phyloP scores from a whole-genome alignment of 2,329 filamentous ascomycete genomes.

The Pestalotiopsis sp. region DNA sequence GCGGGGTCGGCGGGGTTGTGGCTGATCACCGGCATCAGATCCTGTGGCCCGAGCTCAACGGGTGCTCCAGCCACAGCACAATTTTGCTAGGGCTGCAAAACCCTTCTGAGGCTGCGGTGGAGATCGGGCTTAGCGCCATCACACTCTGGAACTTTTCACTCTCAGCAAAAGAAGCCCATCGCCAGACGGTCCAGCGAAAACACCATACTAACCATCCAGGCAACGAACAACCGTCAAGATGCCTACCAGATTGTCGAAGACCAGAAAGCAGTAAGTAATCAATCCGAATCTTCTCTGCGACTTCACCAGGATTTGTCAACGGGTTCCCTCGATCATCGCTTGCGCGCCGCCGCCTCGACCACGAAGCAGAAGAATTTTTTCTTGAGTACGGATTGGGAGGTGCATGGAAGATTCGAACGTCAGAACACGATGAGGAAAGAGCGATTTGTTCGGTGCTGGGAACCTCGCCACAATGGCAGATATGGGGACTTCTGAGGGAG shows the following conservation, averaged over 20 bases:
- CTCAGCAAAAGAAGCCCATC: conserved; percentile 19
- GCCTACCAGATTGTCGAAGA: conserved; percentile 77
- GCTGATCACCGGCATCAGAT: background rate
- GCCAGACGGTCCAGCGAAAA: conserved; percentile 22
- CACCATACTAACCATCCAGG: conserved; percentile 28
- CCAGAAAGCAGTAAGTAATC: conserved; percentile 71
- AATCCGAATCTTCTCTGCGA: conserved; percentile 30
- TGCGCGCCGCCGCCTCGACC: background rate
- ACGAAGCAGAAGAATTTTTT: background rate
- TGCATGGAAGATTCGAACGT: background rate
- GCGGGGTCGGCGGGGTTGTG: background rate
- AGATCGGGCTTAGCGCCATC: conserved; percentile 4
- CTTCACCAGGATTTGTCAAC: background rate
- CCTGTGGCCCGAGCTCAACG: background rate
- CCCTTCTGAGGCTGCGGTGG: background rate
- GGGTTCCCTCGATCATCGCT: conserved; percentile 1
- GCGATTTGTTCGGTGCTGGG: background rate
- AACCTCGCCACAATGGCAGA: background rate
- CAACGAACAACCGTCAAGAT: conserved; percentile 53
- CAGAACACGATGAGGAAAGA: background rate
- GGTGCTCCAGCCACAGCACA: conserved; percentile 10
- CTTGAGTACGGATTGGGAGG: background rate
- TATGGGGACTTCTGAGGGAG: conserved; percentile 14
- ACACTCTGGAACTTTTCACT: conserved; percentile 13
- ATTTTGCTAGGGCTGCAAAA: conserved; percentile 15